phyloP scores from a whole-genome alignment of 129 eudicot species.

The Cynara cardunculus region DNA sequence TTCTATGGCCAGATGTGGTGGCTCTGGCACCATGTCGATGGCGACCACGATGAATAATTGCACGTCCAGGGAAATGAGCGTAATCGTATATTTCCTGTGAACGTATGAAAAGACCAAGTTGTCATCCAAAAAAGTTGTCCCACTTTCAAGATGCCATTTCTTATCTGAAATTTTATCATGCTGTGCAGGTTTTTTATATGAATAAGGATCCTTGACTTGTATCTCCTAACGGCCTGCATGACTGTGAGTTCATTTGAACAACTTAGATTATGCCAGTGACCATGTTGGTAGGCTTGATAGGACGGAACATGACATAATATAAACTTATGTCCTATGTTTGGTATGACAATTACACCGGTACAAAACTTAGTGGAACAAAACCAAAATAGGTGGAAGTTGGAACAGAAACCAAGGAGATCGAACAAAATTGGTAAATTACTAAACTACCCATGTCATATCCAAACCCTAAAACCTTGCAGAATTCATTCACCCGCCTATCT shows the following conservation, averaged over 20 bases:
- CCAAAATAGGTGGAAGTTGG: too few species aligned
- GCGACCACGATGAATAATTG: constrained; percentile 94
- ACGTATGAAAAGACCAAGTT: neutral
- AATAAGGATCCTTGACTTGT: too few species aligned
- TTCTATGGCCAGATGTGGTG: constrained; percentile 75
- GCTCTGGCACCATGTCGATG: constrained; percentile 99
- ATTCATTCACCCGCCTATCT: neutral
- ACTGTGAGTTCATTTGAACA: too few species aligned
- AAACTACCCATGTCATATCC: neutral
- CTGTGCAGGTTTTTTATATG: neutral
- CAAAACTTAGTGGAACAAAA: too few species aligned
- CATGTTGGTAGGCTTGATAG: too few species aligned
- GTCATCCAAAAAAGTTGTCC: neutral
- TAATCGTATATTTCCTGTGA: constrained; percentile 75
- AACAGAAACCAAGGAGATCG: too few species aligned
- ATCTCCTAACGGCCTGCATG: too few species aligned
- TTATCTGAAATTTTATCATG: neutral
- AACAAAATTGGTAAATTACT: neutral
- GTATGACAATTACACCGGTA: too few species aligned
- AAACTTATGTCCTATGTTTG: too few species aligned
- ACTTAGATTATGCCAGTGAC: too few species aligned
- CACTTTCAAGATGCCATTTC: neutral
- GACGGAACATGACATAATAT: too few species aligned
- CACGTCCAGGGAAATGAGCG: constrained; percentile 73
- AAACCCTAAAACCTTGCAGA: neutral